phyloP scores from a whole-genome alignment of 768 basidiomycete species.

The Xerocomus spinulosus region DNA sequence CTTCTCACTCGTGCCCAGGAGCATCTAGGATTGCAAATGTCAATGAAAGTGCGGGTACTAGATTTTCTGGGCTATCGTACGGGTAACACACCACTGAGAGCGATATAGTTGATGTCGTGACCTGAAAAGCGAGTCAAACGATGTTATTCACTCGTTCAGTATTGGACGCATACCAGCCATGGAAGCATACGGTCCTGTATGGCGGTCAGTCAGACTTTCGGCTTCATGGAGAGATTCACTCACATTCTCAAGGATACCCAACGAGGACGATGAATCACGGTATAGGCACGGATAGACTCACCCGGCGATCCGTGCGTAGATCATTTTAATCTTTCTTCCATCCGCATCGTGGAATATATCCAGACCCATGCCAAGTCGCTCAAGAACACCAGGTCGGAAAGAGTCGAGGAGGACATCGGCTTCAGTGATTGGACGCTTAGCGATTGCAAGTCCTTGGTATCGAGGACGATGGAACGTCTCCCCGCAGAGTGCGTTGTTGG shows the following conservation, averaged over 20 bases:
- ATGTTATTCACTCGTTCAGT: neutral
- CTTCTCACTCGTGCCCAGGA: constrained; percentile 59
- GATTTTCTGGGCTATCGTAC: constrained; percentile 32
- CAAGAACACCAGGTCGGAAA: constrained; percentile 79
- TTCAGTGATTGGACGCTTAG: constrained; percentile 52
- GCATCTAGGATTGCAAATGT: constrained; percentile 41
- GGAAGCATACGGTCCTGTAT: constrained; percentile 58
- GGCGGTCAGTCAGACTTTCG: constrained; percentile 13
- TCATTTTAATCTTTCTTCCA: constrained; percentile 42
- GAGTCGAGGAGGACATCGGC: constrained; percentile 85
- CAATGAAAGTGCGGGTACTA: neutral
- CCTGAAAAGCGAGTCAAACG: constrained; percentile 39
- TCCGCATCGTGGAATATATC: constrained; percentile 59
- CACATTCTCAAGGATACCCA: constrained; percentile 64
- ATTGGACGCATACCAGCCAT: constrained; percentile 59
- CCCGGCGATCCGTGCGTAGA: constrained; percentile 77
- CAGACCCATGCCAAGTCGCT: constrained; percentile 72
- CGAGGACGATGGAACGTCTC: constrained; percentile 71
- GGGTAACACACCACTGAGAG: constrained; percentile 69
- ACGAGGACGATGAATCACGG: neutral
- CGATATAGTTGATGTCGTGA: constrained; percentile 83
- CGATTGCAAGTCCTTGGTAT: constrained; percentile 64
- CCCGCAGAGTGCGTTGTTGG: constrained; percentile 57
- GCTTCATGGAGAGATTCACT: constrained; percentile 5
- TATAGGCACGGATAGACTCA: constrained; percentile 30